Conservation (phyloP, 2,329 filamentous ascomycete species). For the Furcasterigmium furcatum region DNA sequence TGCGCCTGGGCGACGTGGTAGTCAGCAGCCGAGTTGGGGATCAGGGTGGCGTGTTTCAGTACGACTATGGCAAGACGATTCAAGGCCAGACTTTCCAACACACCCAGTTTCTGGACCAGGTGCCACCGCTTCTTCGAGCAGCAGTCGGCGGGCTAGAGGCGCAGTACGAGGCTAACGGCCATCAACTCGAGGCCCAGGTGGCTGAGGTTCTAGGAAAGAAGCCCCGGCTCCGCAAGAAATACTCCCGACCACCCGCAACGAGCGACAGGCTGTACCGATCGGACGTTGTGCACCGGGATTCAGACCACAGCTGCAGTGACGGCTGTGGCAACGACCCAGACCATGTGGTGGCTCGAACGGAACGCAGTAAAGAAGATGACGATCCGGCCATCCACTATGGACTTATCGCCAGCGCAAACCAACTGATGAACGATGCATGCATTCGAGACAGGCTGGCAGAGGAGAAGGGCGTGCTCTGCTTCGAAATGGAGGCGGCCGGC, state of each 20-base stretch:
- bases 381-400: constrained; percentile 5
- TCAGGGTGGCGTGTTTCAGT: constrained; percentile 6
- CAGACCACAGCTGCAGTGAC: neutral
- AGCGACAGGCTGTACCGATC: constrained; percentile 6
- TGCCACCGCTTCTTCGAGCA: constrained; percentile 1
- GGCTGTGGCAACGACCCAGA: constrained; percentile 5
- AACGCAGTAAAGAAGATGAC: constrained; percentile 1
- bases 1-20: constrained; percentile 20
- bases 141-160: neutral
- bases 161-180: neutral
- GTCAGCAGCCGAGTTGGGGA: constrained; percentile 12
- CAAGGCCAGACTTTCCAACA: constrained; percentile 5
- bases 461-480: constrained; percentile 20
- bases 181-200: neutral
- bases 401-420: constrained; percentile 11
- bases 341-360: neutral
- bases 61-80: constrained; percentile 11
- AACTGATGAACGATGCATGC: constrained; percentile 15
- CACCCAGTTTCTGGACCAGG: constrained; percentile 3
- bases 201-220: neutral
- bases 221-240: neutral
- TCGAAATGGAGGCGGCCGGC: constrained; percentile 29
- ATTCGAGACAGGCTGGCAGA: constrained; percentile 5
- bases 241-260: neutral
- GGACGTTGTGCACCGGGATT: constrained; percentile 3